phyloP scores from a whole-genome alignment of 345 rosid genomes.

The Arabidopsis thaliana region DNA sequence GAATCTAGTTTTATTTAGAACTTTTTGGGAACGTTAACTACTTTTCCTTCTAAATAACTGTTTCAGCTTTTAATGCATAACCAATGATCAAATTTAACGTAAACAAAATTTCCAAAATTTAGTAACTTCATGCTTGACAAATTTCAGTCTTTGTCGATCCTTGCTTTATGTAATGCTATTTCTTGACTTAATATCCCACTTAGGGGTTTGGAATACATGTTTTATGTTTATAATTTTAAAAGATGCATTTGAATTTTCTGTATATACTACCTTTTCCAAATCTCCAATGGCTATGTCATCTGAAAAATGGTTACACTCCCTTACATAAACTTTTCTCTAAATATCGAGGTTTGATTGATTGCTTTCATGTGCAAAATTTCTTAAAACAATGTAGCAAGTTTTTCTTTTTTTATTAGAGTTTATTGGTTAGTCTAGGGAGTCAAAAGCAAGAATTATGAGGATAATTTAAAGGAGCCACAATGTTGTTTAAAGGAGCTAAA shows the following conservation, averaged over 20 bases:
- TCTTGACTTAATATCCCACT: neutral
- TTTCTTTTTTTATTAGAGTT: too few species aligned
- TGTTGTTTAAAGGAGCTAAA: too few species aligned
- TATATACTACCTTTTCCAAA: too few species aligned
- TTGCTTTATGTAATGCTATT: neutral
- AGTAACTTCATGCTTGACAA: too few species aligned
- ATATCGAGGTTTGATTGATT: neutral
- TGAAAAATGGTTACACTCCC: too few species aligned
- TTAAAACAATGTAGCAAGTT: too few species aligned
- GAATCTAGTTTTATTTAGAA: neutral
- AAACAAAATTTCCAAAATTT: too few species aligned
- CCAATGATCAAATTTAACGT: neutral
- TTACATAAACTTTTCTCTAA: too few species aligned
- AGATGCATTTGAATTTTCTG: neutral
- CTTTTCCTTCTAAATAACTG: too few species aligned
- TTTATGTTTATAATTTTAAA: too few species aligned
- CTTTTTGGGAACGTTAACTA: neutral
- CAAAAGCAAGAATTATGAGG: too few species aligned
- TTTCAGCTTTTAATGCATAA: neutral
- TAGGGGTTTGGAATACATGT: neutral
- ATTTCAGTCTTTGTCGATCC: too few species aligned
- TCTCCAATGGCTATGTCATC: neutral
- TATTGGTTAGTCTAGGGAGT: neutral
- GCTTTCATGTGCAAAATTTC: neutral
- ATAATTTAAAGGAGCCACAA: neutral